These are phyloP conservation scores for Vicia villosa DNA, from an alignment of 306 rosid species.

Conservation along the genomic window DNA sequence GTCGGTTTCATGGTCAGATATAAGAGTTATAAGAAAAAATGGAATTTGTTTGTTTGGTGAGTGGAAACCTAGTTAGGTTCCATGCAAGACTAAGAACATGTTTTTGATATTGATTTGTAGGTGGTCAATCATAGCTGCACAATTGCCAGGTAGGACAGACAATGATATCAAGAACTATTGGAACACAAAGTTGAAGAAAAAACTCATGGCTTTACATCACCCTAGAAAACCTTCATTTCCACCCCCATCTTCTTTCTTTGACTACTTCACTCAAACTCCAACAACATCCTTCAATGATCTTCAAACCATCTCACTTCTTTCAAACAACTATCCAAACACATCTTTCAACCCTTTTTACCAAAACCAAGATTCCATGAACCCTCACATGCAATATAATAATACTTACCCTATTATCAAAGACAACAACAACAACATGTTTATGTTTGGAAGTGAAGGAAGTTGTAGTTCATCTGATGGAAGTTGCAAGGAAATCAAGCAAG, in stretches of 20 bases:
- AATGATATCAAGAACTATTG: constrained; percentile 98
- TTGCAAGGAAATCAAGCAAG: constrained; percentile 58
- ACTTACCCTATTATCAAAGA: constrained; percentile 41
- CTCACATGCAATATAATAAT: constrained; percentile 46
- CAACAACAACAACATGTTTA: constrained; percentile 40
- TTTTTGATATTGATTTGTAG: constrained; percentile 39
- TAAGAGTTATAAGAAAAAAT: too few relatives aligned
- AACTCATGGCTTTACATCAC: constrained; percentile 62
- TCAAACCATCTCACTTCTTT: constrained; percentile 38
- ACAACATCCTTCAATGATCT: constrained; percentile 40
- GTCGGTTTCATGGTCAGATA: too few relatives aligned
- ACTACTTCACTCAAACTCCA: constrained; percentile 33
- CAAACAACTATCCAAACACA: constrained; percentile 34
- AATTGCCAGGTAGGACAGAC: constrained; percentile 94
- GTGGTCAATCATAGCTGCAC: constrained; percentile 99
- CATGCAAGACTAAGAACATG: background rate
- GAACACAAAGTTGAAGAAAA: constrained; percentile 98
- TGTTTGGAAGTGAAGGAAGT: constrained; percentile 84
- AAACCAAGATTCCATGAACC: constrained; percentile 48
- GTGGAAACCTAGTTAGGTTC: constrained; percentile 28
- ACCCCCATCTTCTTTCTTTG: constrained; percentile 36
- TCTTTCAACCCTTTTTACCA: constrained; percentile 44
- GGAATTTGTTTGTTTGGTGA: background rate
- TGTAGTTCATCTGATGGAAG: constrained; percentile 86
- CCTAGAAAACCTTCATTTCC: constrained; percentile 47